Evolutionary conservation across 176 grass and related monocot genomes (phyloP), one percentile per base, ranked within the genome.

Genomic region (Echinochloa phyllopogon): DNA sequence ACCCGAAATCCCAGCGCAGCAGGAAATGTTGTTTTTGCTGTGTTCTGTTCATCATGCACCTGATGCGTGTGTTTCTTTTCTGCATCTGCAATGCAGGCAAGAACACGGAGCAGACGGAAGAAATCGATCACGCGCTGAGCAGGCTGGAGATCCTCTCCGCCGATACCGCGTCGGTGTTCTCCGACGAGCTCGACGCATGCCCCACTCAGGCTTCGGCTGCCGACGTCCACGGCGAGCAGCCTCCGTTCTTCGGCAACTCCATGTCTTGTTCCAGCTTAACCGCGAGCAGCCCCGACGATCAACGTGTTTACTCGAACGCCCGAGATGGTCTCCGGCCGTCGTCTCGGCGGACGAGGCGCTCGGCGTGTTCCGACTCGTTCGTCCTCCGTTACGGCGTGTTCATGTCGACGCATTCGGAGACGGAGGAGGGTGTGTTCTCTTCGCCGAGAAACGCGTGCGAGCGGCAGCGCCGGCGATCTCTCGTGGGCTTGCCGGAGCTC

Each of bases 141-240:
- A 78, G 58, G 20, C 65, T 79, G 15, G 81, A 79, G 56, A 88
- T 88, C 56, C 86, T 88, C 65, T 88, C 86, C 4, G 65, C 67
- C 4, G 80, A 83, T 65, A 63, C 74, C 11, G 74, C 10, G 8
- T 88, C 86, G 8, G 81, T 84, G 23, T 56, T 78, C 80, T 88
- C 81, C 24, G 80, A 84, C 48, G 86, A 84, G 3, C 13, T 37
- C 23, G 81, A 78, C 0, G 44, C 8, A 0, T 42, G 45, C 8
- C n/a, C 4, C 8, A 60, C 5, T 10, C 37, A 51, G 14, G 29
- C 52, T 24, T 80, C 63, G 11, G 76, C 33, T 23, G 16, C 65
- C 57, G 55, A 74, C 44, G 15, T 60, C 36, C 57, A 80, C 45
- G 56, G 44, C 15, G 45, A 86, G 21, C 76, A 72, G 55, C 55